Conservation (phyloP, 352 stramenopile genomes). For the Globisporangium carolinianum region DNA sequence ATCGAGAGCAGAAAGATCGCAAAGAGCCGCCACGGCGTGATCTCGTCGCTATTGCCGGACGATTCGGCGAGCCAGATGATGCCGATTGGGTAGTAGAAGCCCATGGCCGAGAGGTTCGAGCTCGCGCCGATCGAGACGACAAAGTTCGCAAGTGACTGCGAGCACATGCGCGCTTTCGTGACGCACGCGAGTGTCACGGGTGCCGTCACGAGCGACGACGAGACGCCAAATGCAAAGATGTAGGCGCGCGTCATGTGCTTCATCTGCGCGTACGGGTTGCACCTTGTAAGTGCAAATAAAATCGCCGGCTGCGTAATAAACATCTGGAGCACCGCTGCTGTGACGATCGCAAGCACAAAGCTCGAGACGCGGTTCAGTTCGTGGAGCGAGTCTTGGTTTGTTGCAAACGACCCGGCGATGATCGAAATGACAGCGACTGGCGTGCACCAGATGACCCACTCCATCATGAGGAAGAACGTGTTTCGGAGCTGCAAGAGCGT, state of each 20-base stretch:
- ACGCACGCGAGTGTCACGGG: conserved; percentile 59
- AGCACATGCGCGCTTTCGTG: conserved; percentile 50
- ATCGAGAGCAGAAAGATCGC: conserved; percentile 51
- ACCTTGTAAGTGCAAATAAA: conserved; percentile 52
- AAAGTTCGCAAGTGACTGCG: conserved; percentile 67
- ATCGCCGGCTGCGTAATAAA: conserved; percentile 49
- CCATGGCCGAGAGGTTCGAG: conserved; percentile 47
- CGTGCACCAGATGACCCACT: conserved; percentile 62
- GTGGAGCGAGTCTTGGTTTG: conserved; percentile 30
- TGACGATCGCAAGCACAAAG: conserved; percentile 39
- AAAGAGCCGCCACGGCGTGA: conserved; percentile 30
- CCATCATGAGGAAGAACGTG: conserved; percentile 59
- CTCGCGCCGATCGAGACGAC: conserved; percentile 62
- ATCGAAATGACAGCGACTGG: conserved; percentile 59
- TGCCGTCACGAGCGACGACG: conserved; percentile 63
- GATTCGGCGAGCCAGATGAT: conserved; percentile 58
- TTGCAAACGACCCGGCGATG: conserved; percentile 50
- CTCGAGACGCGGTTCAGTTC: conserved; percentile 42
- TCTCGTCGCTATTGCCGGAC: conserved; percentile 36
- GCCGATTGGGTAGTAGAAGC: conserved; percentile 57
- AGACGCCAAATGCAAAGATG: conserved; percentile 54
- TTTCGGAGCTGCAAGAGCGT: conserved; percentile 63
- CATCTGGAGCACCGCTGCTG: conserved; percentile 30
- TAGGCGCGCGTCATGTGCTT: conserved; percentile 55
- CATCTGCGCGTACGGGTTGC: conserved; percentile 71